A percentile compares a stretch with the other conserved stretches of the same genome.
Evolutionary conservation across 305 asterid genomes (phyloP).

Genomic region (Plantago coronopus): DNA sequence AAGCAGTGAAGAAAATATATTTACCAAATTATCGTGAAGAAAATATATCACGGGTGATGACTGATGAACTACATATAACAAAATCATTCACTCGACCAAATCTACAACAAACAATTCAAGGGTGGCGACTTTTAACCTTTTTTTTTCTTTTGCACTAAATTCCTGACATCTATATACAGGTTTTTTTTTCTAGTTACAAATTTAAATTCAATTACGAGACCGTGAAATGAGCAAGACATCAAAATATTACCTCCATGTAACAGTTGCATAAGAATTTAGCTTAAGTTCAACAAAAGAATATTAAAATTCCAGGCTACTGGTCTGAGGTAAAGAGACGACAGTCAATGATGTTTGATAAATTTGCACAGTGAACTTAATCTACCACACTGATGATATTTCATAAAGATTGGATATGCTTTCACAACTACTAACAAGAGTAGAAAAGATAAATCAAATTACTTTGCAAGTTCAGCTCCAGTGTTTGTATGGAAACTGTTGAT

Average conservation of each 20-base stretch:
- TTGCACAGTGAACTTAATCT: not conserved
- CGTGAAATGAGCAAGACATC: not conserved
- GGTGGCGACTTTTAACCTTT: too few relatives aligned
- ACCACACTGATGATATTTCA: not conserved
- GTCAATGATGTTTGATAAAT: not conserved
- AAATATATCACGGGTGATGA: too few relatives aligned
- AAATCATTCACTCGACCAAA: too few relatives aligned
- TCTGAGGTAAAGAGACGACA: too few relatives aligned
- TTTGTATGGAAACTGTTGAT: slow-evolving; percentile 92
- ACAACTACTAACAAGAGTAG: not conserved
- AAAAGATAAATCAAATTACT: slow-evolving; percentile 33
- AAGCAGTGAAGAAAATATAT: not conserved
- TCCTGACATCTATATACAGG: not conserved
- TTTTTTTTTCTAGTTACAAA: not conserved
- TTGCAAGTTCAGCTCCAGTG: slow-evolving; percentile 95
- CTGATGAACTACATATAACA: too few relatives aligned
- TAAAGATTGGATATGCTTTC: not conserved
- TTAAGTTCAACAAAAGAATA: not conserved
- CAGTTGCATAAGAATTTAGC: not conserved
- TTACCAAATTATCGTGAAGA: too few relatives aligned
- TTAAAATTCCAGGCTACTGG: not conserved
- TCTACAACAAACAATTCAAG: too few relatives aligned
- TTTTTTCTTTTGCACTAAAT: too few relatives aligned
- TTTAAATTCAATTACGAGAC: not conserved
- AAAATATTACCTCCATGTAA: not conserved